Conservation (phyloP, 805 yeast genomes). For the Myxozyma nipponensis region DNA sequence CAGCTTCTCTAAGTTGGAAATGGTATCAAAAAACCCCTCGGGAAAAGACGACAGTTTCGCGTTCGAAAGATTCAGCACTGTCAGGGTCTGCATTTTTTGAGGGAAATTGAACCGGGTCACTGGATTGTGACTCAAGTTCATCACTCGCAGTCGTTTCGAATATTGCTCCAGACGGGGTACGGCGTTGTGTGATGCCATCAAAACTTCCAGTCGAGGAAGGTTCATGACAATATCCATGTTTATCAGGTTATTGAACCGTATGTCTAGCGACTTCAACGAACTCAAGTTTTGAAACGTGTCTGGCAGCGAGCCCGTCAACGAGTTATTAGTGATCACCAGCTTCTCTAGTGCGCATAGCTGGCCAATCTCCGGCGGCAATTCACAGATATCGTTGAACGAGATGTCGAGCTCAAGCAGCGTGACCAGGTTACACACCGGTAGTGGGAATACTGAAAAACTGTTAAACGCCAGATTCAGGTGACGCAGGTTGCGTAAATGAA, state of each 20-base stretch:
- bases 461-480: slow-evolving; percentile 78
- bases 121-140: slow-evolving; percentile 80
- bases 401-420: slow-evolving; percentile 66
- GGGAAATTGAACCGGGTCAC: slow-evolving; percentile 61
- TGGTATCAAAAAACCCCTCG: slow-evolving; percentile 53
- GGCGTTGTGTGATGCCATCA: slow-evolving; percentile 38
- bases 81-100: slow-evolving; percentile 54
- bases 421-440: slow-evolving; percentile 53
- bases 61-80: slow-evolving; percentile 69
- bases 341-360: slow-evolving; percentile 58
- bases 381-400: slow-evolving; percentile 69
- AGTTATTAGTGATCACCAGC: slow-evolving; percentile 72
- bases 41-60: slow-evolving; percentile 79
- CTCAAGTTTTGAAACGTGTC: slow-evolving; percentile 49
- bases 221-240: slow-evolving; percentile 37
- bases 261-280: slow-evolving; percentile 65
- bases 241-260: slow-evolving; percentile 62
- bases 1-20: slow-evolving; percentile 67
- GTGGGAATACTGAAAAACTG: slow-evolving; percentile 53
- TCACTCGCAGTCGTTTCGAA: slow-evolving; percentile 58
- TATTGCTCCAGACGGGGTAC: slow-evolving; percentile 65
- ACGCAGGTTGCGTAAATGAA: slow-evolving; percentile 46
- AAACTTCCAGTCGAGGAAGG: slow-evolving; percentile 27
- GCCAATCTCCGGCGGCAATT: slow-evolving; percentile 59
- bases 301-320: slow-evolving; percentile 52